A percentile compares a stretch with the other conserved stretches of the same genome.
These are phyloP conservation scores for Jatropha curcas DNA, from an alignment of 345 rosid genomes.

Conservation along the genomic window DNA sequence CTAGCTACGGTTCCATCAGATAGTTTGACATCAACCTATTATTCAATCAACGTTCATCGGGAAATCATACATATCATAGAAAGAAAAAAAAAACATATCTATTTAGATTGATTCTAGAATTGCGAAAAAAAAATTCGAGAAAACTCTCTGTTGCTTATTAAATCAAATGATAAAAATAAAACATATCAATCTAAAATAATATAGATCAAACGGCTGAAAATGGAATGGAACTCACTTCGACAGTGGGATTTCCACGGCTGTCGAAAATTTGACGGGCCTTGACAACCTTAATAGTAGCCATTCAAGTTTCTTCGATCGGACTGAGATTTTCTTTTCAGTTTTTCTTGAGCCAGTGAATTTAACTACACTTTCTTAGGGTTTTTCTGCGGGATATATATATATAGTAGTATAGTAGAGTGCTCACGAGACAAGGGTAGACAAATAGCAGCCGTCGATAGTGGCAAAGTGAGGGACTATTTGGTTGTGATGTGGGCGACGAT, in stretches of 20 bases:
- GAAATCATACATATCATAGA: background rate
- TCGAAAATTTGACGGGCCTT: constrained; percentile 95
- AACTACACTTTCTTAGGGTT: background rate
- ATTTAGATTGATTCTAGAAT: no score
- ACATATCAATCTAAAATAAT: background rate
- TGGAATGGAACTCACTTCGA: constrained; percentile 57
- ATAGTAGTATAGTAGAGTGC: background rate
- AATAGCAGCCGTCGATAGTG: no score
- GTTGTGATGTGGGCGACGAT: no score
- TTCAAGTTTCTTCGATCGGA: background rate
- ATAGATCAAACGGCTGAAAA: constrained; percentile 10
- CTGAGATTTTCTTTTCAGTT: background rate
- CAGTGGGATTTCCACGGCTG: constrained; percentile 99
- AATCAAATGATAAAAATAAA: background rate
- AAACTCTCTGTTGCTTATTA: no score
- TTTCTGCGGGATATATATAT: background rate
- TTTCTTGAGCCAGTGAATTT: background rate
- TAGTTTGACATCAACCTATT: constrained; percentile 63
- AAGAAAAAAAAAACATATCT: background rate
- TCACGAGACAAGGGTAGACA: no score
- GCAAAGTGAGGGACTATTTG: no score
- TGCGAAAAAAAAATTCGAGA: no score
- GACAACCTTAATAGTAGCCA: constrained; percentile 55
- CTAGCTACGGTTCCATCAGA: constrained; percentile 56
- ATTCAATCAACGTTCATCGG: background rate